Percentiles rank a stretch among this genome's conserved stretches.
These are phyloP conservation scores for Ogataea ramenticola DNA, from an alignment of 805 yeast genomes.

Conservation along the genomic window DNA sequence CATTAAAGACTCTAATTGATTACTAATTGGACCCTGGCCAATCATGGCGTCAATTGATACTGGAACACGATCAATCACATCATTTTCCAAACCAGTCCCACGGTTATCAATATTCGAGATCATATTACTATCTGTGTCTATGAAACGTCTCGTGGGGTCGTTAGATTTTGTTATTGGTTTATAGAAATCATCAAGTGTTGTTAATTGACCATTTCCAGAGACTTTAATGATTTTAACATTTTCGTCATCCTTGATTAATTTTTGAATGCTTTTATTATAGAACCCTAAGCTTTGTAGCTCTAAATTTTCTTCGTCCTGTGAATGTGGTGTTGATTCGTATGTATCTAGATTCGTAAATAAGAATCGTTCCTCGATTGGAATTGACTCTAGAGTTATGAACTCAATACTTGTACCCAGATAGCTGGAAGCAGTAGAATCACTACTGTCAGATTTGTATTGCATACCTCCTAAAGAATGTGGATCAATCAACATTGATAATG, in stretches of 20 bases:
- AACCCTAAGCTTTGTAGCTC: conserved; percentile 12
- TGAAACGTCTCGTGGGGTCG: neutral
- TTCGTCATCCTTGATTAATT: conserved; percentile 26
- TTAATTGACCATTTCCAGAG: conserved; percentile 19
- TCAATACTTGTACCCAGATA: conserved; percentile 23
- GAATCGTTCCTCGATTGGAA: conserved; percentile 17
- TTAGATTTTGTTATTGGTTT: neutral
- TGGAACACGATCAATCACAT: neutral
- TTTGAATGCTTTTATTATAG: conserved; percentile 19
- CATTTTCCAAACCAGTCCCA: neutral
- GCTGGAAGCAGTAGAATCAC: conserved; percentile 1
- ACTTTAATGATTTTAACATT: conserved; percentile 21
- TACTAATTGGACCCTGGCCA: conserved; percentile 1
- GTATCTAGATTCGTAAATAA: neutral
- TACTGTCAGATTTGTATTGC: neutral
- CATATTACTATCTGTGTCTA: too few relatives aligned
- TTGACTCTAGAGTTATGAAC: conserved; percentile 22
- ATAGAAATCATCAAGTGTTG: conserved; percentile 21
- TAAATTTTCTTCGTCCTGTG: neutral
- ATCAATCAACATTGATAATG: conserved; percentile 18
- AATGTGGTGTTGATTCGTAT: neutral
- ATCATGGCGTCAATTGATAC: neutral
- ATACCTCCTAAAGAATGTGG: neutral
- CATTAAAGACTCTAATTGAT: conserved; percentile 2
- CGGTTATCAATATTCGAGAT: neutral